Conservation (phyloP, 441 rosid species). For the Aquilaria agallochum region DNA sequence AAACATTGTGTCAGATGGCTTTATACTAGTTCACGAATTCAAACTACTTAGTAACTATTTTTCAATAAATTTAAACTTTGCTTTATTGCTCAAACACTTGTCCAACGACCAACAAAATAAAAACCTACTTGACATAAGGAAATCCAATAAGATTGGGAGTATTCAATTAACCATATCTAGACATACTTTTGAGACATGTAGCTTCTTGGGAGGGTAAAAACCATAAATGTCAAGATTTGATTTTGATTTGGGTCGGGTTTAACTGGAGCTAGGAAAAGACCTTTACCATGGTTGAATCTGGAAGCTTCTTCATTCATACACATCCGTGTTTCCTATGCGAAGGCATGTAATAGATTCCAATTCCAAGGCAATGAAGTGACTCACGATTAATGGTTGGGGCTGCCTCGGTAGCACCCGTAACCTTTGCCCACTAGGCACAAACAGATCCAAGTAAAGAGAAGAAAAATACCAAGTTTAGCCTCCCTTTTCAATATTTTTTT, state of each 20-base stretch:
- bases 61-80: no score
- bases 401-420: slow-evolving; percentile 38
- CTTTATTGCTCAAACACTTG: slow-evolving; percentile 26
- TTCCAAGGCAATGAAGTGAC: slow-evolving; percentile 39
- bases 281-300: slow-evolving; percentile 16
- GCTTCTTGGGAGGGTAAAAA: slow-evolving; percentile 30
- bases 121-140: neutral
- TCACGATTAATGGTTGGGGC: slow-evolving; percentile 23
- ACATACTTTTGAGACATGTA: slow-evolving; percentile 56
- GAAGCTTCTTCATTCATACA: slow-evolving; percentile 27
- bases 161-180: no score
- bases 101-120: slow-evolving; percentile 29
- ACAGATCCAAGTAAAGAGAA: no score
- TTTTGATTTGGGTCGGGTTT: neutral
- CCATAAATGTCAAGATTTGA: slow-evolving; percentile 12
- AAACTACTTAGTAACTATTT: no score
- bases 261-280: slow-evolving; percentile 14
- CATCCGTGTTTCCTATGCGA: slow-evolving; percentile 53
- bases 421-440: slow-evolving; percentile 29
- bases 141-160: neutral
- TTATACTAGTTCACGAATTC: no score
- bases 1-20: no score
- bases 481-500: no score
- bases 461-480: no score
- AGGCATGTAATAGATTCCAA: slow-evolving; percentile 54